phyloP scores from a whole-genome alignment of 2,329 filamentous ascomycete species.

The Aspergillus thermomutatus region DNA sequence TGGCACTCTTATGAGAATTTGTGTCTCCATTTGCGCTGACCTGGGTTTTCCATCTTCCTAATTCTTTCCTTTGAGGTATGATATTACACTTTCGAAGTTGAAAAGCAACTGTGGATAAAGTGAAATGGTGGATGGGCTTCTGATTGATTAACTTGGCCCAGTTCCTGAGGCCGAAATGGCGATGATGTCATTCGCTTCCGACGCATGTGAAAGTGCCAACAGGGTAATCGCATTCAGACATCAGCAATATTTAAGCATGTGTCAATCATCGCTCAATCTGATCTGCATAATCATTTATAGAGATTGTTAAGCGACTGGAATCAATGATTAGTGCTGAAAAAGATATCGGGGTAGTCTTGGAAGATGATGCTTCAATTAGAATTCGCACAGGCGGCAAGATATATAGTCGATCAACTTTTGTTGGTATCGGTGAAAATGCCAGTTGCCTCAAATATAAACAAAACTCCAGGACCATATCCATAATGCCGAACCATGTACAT shows the following conservation, averaged over 20 bases:
- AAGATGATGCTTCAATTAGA: not conserved
- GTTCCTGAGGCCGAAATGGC: not conserved
- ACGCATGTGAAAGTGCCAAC: not conserved
- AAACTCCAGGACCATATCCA: conserved; percentile 3
- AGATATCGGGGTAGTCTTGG: not conserved
- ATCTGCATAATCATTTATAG: not conserved
- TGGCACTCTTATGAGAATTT: not conserved
- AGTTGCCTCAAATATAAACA: not conserved
- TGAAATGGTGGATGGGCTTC: not conserved
- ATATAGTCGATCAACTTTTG: not conserved
- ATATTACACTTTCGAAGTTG: not conserved
- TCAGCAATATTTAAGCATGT: not conserved
- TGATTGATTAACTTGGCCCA: not conserved
- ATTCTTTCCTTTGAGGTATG: not conserved
- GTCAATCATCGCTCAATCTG: not conserved
- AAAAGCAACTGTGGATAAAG: not conserved
- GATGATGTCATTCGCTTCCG: not conserved
- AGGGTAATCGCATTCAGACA: too few relatives aligned
- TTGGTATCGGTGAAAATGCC: not conserved
- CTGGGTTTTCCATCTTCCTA: conserved; percentile 20
- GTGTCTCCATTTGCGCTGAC: conserved; percentile 2
- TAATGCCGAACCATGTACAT: not conserved
- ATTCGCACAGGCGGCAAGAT: not conserved
- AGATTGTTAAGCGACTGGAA: not conserved
- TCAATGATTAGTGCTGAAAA: not conserved